Evolutionary conservation across 495 filamentous ascomycete genomes (phyloP), one percentile per base, ranked within the genome.

Genomic region (Pyrenula aspistea): DNA sequence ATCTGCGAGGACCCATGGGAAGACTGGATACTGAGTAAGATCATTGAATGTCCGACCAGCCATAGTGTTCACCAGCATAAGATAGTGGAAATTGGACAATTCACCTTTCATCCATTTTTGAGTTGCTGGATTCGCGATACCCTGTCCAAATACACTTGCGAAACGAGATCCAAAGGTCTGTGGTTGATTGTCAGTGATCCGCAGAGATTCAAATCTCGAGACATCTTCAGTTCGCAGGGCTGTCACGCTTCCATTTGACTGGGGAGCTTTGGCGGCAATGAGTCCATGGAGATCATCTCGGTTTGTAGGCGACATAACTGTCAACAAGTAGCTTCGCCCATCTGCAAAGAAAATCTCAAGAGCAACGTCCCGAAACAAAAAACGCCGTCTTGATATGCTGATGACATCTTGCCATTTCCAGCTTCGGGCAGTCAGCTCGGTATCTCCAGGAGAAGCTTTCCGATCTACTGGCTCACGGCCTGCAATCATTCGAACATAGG

Each of bases 11-110:
- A 98, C 84, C 93, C 93, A 98, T 11, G 93, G 93, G 63, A 98
- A 98, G 21, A 98, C 93, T 0, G 93, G 93, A 63, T 98, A 98
- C 60, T 97, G 94, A 1, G 93, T 98, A 10, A 98, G 73, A 67
- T 98, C 93, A 64, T 98, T 98, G 77, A 98, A 98, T 0, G 93
- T 97, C 53, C 93, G 77, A 25, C 93, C 93, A 20, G 93, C 93
- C 78, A 97, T 89, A 3, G 94, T 97, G 64, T 98, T 98, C 65
- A 98, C 81, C 50, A 95, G 79, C 94, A 98, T 97, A 24, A 98
- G 79, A 67, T 98, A 98, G 67, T 96, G 90, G 63, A 97, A 98
- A 66, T 98, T 98, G 3, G 94, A 97, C 10, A 96, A 88, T 62
- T 97, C 94, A 3, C 93, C 94, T 64, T 84, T 86, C 55, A 89